phyloP scores from a whole-genome alignment of 73 alveolate genomes.

The Tetrahymena malaccensis region DNA sequence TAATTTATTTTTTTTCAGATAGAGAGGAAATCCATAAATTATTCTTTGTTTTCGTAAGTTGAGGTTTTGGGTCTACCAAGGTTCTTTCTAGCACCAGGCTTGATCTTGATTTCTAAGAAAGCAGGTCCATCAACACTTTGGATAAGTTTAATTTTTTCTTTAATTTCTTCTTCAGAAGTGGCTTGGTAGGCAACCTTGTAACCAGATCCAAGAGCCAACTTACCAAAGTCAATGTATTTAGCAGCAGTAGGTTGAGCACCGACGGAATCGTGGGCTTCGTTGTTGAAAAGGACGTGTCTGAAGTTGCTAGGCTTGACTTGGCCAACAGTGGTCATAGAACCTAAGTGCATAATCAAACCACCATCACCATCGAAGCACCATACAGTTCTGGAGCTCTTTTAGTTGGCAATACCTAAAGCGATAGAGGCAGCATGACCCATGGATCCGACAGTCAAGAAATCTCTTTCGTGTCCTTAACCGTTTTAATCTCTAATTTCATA shows the following conservation, averaged over 20 bases:
- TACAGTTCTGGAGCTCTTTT: conserved; percentile 54
- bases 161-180: conserved; percentile 48
- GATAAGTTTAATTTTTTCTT: conserved; percentile 2
- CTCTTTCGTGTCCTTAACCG: conserved; percentile 49
- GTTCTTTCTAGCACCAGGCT: conserved; percentile 60
- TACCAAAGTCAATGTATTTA: conserved; percentile 46
- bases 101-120: conserved; percentile 47
- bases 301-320: conserved; percentile 45
- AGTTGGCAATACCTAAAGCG: conserved; percentile 73
- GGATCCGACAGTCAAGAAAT: conserved; percentile 76
- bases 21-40: conserved; percentile 48
- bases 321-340: conserved; percentile 75
- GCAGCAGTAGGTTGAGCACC: conserved; percentile 86
- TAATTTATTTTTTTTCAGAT: neutral
- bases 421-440: conserved; percentile 91
- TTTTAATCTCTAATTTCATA: conserved; percentile 64
- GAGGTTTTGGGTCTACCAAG: conserved; percentile 68
- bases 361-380: conserved; percentile 93
- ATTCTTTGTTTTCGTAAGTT: conserved; percentile 51
- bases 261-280: conserved; percentile 85
- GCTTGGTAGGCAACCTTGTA: conserved; percentile 57
- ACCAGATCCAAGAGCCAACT: conserved; percentile 60
- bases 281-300: conserved; percentile 68
- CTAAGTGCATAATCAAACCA: conserved; percentile 87
- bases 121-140: conserved; percentile 45